Percentiles rank a stretch among this genome's conserved stretches.
phyloP scores from a whole-genome alignment of 2,329 filamentous ascomycete genomes.

The Emmonsiellopsis sp. region DNA sequence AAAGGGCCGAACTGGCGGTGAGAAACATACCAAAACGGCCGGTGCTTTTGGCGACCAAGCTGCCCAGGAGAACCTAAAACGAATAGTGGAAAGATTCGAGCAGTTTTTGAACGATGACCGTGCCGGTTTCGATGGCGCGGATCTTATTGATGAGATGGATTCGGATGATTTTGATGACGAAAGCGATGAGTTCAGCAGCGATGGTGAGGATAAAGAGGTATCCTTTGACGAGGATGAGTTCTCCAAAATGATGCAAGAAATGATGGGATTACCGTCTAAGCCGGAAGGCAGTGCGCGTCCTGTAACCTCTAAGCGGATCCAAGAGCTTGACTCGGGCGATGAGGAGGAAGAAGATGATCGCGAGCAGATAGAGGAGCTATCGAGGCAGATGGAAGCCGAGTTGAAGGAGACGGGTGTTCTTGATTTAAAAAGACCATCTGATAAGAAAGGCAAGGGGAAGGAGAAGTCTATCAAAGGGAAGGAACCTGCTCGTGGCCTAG shows the following conservation, averaged over 20 bases:
- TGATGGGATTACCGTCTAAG: constrained; percentile 63
- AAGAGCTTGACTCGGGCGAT: constrained; percentile 40
- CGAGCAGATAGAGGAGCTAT: constrained; percentile 40
- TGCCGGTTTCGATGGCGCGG: constrained; percentile 69
- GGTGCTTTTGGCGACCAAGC: constrained; percentile 37
- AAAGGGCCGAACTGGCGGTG: constrained; percentile 39
- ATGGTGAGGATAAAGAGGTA: constrained; percentile 63
- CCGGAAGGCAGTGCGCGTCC: constrained; percentile 5
- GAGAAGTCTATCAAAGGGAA: constrained; percentile 21
- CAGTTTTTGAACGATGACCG: constrained; percentile 78
- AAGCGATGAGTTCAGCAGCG: constrained; percentile 46
- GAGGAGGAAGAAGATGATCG: constrained; percentile 41
- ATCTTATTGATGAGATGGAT: constrained; percentile 60
- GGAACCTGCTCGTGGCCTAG: constrained; percentile 8
- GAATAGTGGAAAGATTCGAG: constrained; percentile 91
- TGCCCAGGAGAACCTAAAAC: constrained; percentile 55
- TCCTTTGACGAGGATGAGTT: constrained; percentile 82
- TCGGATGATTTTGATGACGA: constrained; percentile 48
- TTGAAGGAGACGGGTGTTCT: constrained; percentile 37
- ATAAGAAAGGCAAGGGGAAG: constrained; percentile 13
- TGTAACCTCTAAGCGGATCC: constrained; percentile 23
- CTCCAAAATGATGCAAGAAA: constrained; percentile 77
- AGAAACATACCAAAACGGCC: constrained; percentile 8
- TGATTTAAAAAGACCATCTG: constrained; percentile 18
- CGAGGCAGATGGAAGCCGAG: constrained; percentile 39